These are phyloP conservation scores for Wickerhamomyces chaumierensis DNA, from an alignment of 805 yeast species.

Conservation along the genomic window DNA sequence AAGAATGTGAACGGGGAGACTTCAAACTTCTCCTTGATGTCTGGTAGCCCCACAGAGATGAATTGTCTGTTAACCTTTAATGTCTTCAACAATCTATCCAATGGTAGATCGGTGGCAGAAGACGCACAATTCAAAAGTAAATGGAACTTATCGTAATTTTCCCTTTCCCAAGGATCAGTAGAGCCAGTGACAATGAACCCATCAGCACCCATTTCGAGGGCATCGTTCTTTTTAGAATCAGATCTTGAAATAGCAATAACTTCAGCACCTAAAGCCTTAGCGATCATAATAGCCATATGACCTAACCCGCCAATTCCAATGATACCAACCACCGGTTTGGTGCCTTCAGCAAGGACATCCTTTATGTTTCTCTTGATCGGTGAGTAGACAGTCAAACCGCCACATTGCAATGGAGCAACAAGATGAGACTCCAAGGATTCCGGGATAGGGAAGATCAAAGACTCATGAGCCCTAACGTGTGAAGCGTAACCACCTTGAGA, in stretches of 20 bases:
- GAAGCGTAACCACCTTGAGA: conserved; percentile 62
- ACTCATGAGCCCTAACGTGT: conserved; percentile 52
- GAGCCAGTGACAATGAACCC: conserved; percentile 43
- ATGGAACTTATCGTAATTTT: conserved; percentile 28
- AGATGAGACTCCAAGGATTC: conserved; percentile 35
- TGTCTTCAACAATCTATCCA: conserved; percentile 34
- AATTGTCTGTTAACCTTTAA: conserved; percentile 50
- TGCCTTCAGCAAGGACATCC: conserved; percentile 11
- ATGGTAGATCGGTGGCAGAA: conserved; percentile 32
- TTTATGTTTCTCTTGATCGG: conserved; percentile 40
- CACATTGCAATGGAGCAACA: conserved; percentile 70
- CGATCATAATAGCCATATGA: conserved; percentile 43
- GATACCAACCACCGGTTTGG: conserved; percentile 34
- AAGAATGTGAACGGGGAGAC: conserved; percentile 44
- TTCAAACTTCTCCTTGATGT: conserved; percentile 24
- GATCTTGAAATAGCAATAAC: conserved; percentile 47
- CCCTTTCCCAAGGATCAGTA: conserved; percentile 28
- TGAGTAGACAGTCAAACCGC: conserved; percentile 63
- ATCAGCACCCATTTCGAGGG: conserved; percentile 40
- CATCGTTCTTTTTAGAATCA: conserved; percentile 34
- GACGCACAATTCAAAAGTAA: conserved; percentile 38
- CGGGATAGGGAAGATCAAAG: conserved; percentile 56
- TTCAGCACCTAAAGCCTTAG: conserved; percentile 50
- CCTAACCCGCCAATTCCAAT: conserved; percentile 50
- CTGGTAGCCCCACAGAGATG: conserved; percentile 61